phyloP scores from a whole-genome alignment of 352 stramenopile genomes.

The Globisporangium yorkense region DNA sequence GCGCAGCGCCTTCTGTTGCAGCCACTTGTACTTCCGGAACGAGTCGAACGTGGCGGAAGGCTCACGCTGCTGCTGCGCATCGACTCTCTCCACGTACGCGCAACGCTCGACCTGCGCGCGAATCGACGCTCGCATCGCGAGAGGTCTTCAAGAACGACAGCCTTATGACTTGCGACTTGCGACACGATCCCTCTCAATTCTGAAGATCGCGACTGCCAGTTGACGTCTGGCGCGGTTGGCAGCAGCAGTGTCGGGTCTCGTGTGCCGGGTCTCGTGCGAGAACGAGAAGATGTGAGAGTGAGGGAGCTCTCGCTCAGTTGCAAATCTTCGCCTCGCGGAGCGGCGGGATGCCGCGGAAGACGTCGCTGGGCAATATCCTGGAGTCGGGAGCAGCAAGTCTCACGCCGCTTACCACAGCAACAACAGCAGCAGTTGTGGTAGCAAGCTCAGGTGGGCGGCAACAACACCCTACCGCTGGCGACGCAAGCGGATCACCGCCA shows the following conservation, averaged over 20 bases:
- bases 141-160: neutral
- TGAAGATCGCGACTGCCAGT: neutral
- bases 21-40: conserved; percentile 40
- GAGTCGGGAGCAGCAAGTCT: neutral
- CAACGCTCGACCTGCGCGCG: conserved; percentile 35
- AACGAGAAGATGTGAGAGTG: neutral
- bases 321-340: conserved; percentile 9
- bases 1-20: conserved; percentile 21
- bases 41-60: conserved; percentile 24
- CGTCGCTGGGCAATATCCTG: conserved; percentile 34
- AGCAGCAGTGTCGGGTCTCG: neutral
- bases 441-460: neutral
- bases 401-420: neutral
- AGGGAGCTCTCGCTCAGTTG: neutral
- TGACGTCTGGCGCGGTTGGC: neutral
- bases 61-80: conserved; percentile 13
- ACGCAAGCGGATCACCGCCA: neutral
- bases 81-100: conserved; percentile 28
- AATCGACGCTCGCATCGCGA: conserved; percentile 15
- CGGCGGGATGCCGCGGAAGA: conserved; percentile 19
- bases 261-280: conserved; percentile 1
- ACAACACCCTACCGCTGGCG: neutral
- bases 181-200: neutral
- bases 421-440: no score
- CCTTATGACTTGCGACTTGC: neutral